A percentile compares a stretch with the other conserved stretches of the same genome.
These are phyloP conservation scores for Dioszegia crocea DNA, from an alignment of 768 basidiomycete species.

Conservation along the genomic window DNA sequence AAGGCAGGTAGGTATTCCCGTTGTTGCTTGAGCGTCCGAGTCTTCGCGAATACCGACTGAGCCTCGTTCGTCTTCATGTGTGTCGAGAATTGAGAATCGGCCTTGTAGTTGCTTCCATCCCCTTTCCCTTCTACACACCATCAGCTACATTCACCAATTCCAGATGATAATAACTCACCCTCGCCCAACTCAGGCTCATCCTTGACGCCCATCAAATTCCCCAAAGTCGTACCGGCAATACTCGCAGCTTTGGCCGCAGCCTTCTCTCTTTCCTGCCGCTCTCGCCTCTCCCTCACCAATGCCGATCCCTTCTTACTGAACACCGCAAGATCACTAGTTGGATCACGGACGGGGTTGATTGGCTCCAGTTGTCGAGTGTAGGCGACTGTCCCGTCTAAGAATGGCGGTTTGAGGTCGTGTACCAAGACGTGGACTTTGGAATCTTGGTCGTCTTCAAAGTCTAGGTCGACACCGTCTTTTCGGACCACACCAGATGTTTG, in stretches of 20 bases:
- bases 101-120: conserved; percentile 62
- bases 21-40: conserved; percentile 84
- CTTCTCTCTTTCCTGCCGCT: conserved; percentile 81
- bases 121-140: conserved; percentile 50
- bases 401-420: conserved; percentile 94
- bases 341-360: conserved; percentile 91
- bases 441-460: conserved; percentile 93
- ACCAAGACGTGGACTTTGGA: conserved; percentile 91
- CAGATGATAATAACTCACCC: conserved; percentile 57
- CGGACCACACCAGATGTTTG: conserved; percentile 90
- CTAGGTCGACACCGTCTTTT: conserved; percentile 77
- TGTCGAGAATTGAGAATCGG: conserved; percentile 94
- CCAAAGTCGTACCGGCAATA: conserved; percentile 85
- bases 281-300: conserved; percentile 90
- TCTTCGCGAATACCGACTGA: conserved; percentile 75
- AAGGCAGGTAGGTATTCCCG: conserved; percentile 96
- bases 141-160: conserved; percentile 9
- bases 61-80: conserved; percentile 71
- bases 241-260: conserved; percentile 93
- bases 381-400: conserved; percentile 91
- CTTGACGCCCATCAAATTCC: conserved; percentile 95
- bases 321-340: conserved; percentile 87
- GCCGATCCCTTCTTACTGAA: conserved; percentile 96
- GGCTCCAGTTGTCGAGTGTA: conserved; percentile 96
- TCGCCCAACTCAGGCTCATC: conserved; percentile 91